phyloP scores from a whole-genome alignment of 805 yeast genomes.

The Cyberlindnera meyerae region DNA sequence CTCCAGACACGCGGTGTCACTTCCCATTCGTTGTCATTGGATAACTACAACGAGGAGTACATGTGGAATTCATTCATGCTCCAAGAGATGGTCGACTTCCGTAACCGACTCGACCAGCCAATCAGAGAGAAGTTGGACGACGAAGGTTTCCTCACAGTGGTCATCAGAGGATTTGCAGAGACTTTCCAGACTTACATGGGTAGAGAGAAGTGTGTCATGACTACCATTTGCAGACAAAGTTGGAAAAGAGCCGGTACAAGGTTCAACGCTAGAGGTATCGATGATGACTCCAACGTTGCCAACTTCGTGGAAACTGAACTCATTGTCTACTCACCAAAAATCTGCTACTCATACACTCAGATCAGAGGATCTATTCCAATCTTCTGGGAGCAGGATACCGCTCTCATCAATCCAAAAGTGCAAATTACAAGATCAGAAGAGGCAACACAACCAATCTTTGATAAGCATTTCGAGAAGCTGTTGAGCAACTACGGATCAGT shows the following conservation, averaged over 20 bases:
- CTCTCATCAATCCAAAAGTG: conserved; percentile 63
- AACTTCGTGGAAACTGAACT: conserved; percentile 93
- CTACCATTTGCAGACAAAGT: conserved; percentile 90
- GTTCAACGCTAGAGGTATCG: conserved; percentile 90
- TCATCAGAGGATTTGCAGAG: conserved; percentile 92
- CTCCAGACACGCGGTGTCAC: conserved; percentile 70
- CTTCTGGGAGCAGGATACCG: conserved; percentile 97
- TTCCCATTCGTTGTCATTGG: conserved; percentile 31
- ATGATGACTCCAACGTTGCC: conserved; percentile 92
- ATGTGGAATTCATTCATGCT: conserved; percentile 97
- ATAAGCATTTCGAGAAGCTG: conserved; percentile 69
- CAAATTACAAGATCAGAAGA: conserved; percentile 83
- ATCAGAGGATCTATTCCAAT: conserved; percentile 95
- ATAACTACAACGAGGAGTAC: conserved; percentile 66
- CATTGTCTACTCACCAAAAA: conserved; percentile 49
- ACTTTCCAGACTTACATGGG: conserved; percentile 46
- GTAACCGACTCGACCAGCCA: conserved; percentile 60
- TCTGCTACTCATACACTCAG: conserved; percentile 74
- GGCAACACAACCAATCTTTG: conserved; percentile 83
- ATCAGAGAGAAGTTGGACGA: conserved; percentile 61
- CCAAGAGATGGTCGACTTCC: conserved; percentile 47
- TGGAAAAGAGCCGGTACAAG: conserved; percentile 98
- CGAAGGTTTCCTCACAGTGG: conserved; percentile 82
- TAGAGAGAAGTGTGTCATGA: conserved; percentile 43
- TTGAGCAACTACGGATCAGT: conserved; percentile 78